phyloP scores from a whole-genome alignment of 768 basidiomycete genomes.

The Serendipita sp. region DNA sequence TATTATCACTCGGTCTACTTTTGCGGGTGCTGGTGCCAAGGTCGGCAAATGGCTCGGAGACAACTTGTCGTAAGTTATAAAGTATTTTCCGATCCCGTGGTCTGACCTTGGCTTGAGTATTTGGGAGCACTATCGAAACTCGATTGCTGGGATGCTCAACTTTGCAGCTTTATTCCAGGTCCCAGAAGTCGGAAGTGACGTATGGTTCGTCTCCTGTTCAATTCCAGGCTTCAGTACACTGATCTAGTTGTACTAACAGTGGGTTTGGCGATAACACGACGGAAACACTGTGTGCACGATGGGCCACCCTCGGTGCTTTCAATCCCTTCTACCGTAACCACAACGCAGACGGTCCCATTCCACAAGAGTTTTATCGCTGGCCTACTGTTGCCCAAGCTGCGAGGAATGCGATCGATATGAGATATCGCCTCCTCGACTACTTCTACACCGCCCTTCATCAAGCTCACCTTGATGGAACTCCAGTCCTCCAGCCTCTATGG shows the following conservation, averaged over 20 bases:
- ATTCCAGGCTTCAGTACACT: background rate
- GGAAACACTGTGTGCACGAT: constrained; percentile 68
- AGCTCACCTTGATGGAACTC: constrained; percentile 45
- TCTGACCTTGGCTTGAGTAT: constrained; percentile 29
- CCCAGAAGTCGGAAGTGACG: constrained; percentile 48
- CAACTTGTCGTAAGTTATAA: constrained; percentile 8
- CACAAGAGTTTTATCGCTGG: constrained; percentile 75
- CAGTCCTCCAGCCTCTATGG: constrained; percentile 60
- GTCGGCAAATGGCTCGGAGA: constrained; percentile 16
- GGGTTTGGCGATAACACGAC: constrained; percentile 39
- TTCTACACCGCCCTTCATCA: constrained; percentile 17
- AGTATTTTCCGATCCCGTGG: constrained; percentile 39
- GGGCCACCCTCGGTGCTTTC: constrained; percentile 68
- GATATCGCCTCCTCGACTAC: constrained; percentile 61
- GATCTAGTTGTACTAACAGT: background rate
- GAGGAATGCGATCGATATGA: constrained; percentile 47
- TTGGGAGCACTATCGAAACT: constrained; percentile 13
- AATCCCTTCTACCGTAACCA: constrained; percentile 74
- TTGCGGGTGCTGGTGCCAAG: constrained; percentile 16
- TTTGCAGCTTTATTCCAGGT: constrained; percentile 50
- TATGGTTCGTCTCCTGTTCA: background rate
- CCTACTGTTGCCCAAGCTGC: constrained; percentile 63
- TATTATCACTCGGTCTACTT: constrained; percentile 19
- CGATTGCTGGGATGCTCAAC: constrained; percentile 14
- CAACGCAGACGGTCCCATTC: constrained; percentile 43